Conservation (phyloP, 768 basidiomycete genomes). For the Kwoniella bestiolae region DNA sequence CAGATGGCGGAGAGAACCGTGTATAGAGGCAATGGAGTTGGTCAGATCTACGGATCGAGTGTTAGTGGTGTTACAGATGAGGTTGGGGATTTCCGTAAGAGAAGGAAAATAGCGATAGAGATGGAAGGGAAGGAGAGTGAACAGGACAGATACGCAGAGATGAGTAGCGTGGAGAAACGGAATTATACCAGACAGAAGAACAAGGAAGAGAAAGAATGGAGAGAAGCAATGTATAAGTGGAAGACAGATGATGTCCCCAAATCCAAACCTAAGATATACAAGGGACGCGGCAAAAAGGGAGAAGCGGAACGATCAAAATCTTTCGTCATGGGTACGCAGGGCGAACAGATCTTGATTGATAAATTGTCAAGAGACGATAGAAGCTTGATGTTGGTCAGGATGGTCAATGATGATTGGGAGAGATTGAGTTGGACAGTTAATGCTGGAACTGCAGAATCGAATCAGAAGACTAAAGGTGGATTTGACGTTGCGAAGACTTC, state of each 20-base stretch:
- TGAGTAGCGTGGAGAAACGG: slow-evolving; percentile 13
- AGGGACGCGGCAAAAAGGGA: slow-evolving; percentile 21
- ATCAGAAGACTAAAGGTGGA: not conserved
- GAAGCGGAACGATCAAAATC: slow-evolving; percentile 8
- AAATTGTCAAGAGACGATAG: slow-evolving; percentile 20
- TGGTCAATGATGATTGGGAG: slow-evolving; percentile 44
- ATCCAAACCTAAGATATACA: slow-evolving; percentile 1
- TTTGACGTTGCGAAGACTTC: not conserved
- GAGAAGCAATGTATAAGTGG: not conserved
- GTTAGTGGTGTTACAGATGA: slow-evolving; percentile 26
- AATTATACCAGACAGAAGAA: slow-evolving; percentile 64
- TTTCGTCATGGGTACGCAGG: slow-evolving; percentile 22
- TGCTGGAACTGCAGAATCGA: not conserved
- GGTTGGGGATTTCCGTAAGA: slow-evolving; percentile 16
- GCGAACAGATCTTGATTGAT: not conserved
- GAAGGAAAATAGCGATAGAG: slow-evolving; percentile 29
- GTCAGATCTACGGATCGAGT: slow-evolving; percentile 38
- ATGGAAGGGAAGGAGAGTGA: slow-evolving; percentile 20
- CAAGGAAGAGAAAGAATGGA: slow-evolving; percentile 57
- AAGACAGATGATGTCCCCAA: slow-evolving; percentile 10
- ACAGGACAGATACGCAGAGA: not conserved
- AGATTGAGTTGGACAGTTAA: slow-evolving; percentile 26
- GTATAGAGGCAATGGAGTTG: slow-evolving; percentile 35
- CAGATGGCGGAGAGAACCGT: not conserved
- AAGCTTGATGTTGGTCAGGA: slow-evolving; percentile 43